A percentile compares a stretch with the other conserved stretches of the same genome.
Conservation (phyloP, 2,329 filamentous ascomycete genomes). For the Fusarium haematococcum region DNA sequence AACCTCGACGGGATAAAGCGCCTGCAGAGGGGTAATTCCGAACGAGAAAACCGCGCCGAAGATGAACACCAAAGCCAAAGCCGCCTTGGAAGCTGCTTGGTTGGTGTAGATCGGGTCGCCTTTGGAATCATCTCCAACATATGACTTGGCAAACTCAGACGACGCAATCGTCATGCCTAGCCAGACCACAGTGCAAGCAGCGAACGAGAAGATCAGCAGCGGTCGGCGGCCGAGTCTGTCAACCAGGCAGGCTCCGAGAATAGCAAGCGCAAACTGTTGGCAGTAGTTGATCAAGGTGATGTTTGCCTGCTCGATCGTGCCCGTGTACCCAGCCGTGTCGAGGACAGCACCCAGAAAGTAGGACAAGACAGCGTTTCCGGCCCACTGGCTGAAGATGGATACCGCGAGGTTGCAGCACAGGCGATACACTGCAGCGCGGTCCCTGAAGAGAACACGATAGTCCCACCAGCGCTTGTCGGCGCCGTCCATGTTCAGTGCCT, state of each 20-base stretch:
- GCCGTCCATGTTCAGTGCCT: slow-evolving; percentile 54
- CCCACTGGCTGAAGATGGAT: slow-evolving; percentile 66
- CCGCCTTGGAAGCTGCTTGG: background rate
- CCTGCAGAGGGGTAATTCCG: background rate
- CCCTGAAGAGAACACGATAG: slow-evolving; percentile 64
- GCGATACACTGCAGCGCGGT: slow-evolving; percentile 60
- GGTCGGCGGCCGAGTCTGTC: slow-evolving; percentile 63
- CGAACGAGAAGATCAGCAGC: slow-evolving; percentile 57
- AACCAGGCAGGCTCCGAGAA: slow-evolving; percentile 59
- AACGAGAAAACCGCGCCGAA: background rate
- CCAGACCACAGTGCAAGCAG: slow-evolving; percentile 14
- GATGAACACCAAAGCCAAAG: background rate
- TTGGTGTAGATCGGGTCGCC: background rate
- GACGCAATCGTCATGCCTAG: background rate
- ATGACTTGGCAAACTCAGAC: background rate
- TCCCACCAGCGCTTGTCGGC: slow-evolving; percentile 66
- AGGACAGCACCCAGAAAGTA: slow-evolving; percentile 67
- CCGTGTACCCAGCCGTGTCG: slow-evolving; percentile 36
- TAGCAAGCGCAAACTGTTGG: slow-evolving; percentile 52
- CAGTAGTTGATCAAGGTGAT: slow-evolving; percentile 61
- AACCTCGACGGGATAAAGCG: slow-evolving; percentile 63
- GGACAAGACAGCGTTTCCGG: slow-evolving; percentile 61
- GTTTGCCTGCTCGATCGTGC: slow-evolving; percentile 59
- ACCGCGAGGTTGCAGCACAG: slow-evolving; percentile 65
- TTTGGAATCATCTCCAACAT: background rate